Evolutionary conservation across 352 stramenopile species (phyloP), one percentile per base, ranked within the genome.

Genomic region (Phytopythium boreale): DNA sequence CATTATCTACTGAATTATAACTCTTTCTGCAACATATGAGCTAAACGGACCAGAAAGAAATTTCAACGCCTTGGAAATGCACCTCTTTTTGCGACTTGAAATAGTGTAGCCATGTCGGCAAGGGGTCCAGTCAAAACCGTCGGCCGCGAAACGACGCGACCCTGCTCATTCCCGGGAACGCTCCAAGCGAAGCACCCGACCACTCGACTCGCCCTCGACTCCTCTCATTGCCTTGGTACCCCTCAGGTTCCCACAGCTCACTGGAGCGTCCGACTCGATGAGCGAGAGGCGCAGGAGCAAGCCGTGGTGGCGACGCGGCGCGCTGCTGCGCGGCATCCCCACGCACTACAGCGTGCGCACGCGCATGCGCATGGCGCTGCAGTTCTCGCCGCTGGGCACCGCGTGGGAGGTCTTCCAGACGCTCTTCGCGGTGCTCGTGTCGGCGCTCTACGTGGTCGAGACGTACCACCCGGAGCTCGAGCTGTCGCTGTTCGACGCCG

Each of bases 381-480:
- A 84, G 63, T 80, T 79, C 53, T 89, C 80, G 39, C 63, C 59
- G 26, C 17, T 80, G 2, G 80, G 80, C 4, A 71, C 75, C 15
- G 64, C 63, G 22, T 89, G 80, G 80, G 78, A 89, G 59, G 36
- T 88, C 49, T 85, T 79, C 63, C 80, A 89, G 69, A 89, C 78
- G 7, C 15, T 75, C 9, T 82, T 88, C 46, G 80, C 80, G 11
- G 43, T 90, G 5, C 34, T 85, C 20, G 80, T 78, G 15, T 89
- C 77, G 14, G 62, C 52, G 20, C 58, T 81, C 17, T 89, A 87
- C 61, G 78, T 88, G 37, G 26, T 77, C 11, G 72, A 87, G 55
- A 88, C 76, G 37, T 89, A 89, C 69, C 20, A 72, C 6, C 67
- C 68, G 15, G 49, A 64, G 1, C 29, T 66, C 11, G 26, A 71